Evolutionary conservation across 257 asterid species (phyloP).

Genomic region (Cordia subcordata): DNA sequence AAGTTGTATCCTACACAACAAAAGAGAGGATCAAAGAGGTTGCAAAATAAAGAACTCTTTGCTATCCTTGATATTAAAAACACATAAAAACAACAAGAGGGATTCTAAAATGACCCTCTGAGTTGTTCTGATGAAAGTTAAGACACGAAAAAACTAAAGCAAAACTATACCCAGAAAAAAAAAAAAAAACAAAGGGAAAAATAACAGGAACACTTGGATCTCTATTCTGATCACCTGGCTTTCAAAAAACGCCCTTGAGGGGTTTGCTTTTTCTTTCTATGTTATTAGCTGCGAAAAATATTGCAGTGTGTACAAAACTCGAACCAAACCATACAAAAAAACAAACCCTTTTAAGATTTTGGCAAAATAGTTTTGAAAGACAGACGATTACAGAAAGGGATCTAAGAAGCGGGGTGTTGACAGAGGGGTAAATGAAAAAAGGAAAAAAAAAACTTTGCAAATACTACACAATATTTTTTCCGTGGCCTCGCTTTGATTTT

Average conservation of each 20-base stretch:
- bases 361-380: conserved; percentile 44
- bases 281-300: background rate
- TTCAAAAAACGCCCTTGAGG: conserved; percentile 43
- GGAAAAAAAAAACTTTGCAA: conserved; percentile 13
- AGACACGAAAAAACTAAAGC: background rate
- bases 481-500: conserved; percentile 48
- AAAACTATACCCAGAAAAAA: conserved; percentile 2
- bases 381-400: conserved; percentile 93
- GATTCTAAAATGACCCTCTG: conserved; percentile 55
- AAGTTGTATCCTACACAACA: conserved; percentile 18
- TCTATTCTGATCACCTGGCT: conserved; percentile 93
- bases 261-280: conserved; percentile 22
- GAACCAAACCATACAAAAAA: conserved; percentile 36
- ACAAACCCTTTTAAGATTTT: conserved; percentile 36
- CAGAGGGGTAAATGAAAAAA: conserved; percentile 39
- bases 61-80: conserved; percentile 12
- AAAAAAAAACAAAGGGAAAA: background rate
- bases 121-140: conserved; percentile 22
- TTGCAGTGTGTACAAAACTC: conserved; percentile 10
- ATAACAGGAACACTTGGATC: conserved; percentile 29
- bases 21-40: conserved; percentile 29
- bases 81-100: conserved; percentile 31
- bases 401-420: conserved; percentile 71
- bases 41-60: conserved; percentile 29
- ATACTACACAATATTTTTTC: conserved; percentile 17